Conservation (phyloP, 345 rosid genomes). For the Citrus unshiu region DNA sequence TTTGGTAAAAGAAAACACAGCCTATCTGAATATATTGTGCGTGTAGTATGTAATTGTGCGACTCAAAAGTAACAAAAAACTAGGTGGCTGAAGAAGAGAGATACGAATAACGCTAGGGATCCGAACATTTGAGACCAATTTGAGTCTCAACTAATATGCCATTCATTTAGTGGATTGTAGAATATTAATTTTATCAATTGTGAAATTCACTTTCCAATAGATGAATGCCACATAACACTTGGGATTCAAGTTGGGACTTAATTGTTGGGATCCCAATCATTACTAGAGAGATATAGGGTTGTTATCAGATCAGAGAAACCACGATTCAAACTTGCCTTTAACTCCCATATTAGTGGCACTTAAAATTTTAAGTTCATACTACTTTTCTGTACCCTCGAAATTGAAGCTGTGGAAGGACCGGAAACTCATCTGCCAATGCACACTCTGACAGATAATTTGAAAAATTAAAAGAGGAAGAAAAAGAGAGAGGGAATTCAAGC, state of each 20-base stretch:
- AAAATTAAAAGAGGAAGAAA: background rate
- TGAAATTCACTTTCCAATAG: no score
- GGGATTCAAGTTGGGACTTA: no score
- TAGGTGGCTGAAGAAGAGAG: background rate
- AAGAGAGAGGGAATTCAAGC: background rate
- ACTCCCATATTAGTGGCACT: background rate
- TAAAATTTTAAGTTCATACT: background rate
- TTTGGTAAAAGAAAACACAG: background rate
- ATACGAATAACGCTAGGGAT: no score
- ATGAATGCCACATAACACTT: no score
- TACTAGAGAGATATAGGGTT: background rate
- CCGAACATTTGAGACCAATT: no score
- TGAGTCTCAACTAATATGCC: no score
- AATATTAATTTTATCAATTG: no score
- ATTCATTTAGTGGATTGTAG: no score
- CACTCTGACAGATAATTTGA: background rate
- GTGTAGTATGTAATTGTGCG: background rate
- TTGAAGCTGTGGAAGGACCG: background rate
- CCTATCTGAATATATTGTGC: background rate
- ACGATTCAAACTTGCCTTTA: background rate
- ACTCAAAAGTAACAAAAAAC: background rate
- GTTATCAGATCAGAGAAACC: background rate
- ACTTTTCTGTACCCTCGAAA: background rate
- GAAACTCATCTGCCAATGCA: background rate
- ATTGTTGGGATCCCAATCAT: no score